phyloP scores from a whole-genome alignment of 1,284 basidiomycete genomes.

The Crepidotus sp. region DNA sequence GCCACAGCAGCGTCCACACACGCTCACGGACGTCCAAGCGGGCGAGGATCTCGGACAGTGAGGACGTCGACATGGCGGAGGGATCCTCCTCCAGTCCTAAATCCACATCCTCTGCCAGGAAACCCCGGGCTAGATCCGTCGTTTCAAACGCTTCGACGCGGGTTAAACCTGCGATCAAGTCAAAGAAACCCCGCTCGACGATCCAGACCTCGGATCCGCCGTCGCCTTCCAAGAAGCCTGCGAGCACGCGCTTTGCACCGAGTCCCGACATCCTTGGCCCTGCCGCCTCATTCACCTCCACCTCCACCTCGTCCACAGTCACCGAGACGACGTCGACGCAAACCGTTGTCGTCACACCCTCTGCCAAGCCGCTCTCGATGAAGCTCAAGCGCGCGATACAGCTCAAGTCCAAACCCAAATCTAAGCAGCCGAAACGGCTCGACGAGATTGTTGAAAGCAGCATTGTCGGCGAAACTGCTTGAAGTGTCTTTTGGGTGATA shows the following conservation, averaged over 20 bases:
- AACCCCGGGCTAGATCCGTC: constrained; percentile 14
- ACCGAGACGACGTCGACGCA: constrained; percentile 2
- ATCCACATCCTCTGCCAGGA: constrained; percentile 7
- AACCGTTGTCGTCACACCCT: constrained; percentile 6
- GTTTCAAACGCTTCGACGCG: constrained; percentile 2
- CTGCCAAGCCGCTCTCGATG: constrained; percentile 1
- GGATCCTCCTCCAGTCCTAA: constrained; percentile 7
- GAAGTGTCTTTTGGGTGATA: constrained; percentile 2
- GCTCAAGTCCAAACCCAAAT: constrained; percentile 11
- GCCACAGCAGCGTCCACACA: constrained; percentile 17
- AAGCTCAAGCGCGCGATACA: constrained; percentile 16
- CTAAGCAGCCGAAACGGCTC: constrained; percentile 16
- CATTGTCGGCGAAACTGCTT: constrained; percentile 16
- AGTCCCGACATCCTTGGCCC: background rate
- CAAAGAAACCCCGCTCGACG: constrained; percentile 7
- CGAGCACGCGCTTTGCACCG: constrained; percentile 12
- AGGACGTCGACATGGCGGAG: constrained; percentile 12
- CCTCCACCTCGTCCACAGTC: constrained; percentile 5
- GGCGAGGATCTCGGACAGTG: constrained; percentile 10
- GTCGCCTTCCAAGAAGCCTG: constrained; percentile 15
- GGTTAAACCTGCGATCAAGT: constrained; percentile 5
- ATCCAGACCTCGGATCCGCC: constrained; percentile 6
- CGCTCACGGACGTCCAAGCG: constrained; percentile 14
- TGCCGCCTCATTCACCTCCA: constrained; percentile 10
- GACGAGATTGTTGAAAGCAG: constrained; percentile 18